A percentile compares a stretch with the other conserved stretches of the same genome.
phyloP scores from a whole-genome alignment of 2,329 filamentous ascomycete genomes.

The Colletotrichum theobromicola region DNA sequence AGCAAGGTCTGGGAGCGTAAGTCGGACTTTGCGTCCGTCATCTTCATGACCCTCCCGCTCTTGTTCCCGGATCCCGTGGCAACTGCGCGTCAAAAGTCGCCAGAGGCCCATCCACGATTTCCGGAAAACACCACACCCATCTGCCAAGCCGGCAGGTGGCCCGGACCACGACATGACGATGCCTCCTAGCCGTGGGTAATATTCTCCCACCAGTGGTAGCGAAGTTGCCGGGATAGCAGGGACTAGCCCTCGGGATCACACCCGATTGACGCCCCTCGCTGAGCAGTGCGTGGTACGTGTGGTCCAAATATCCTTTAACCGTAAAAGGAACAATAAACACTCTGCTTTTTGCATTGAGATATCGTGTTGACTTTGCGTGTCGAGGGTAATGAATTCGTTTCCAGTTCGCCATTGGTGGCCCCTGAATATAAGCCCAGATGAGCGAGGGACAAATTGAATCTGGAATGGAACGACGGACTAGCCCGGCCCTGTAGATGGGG shows the following conservation, averaged over 20 bases:
- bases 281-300: background rate
- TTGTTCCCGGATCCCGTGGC: background rate
- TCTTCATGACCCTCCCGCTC: background rate
- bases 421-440: background rate
- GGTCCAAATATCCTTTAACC: background rate
- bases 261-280: background rate
- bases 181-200: background rate
- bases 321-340: background rate
- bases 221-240: background rate
- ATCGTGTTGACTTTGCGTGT: background rate
- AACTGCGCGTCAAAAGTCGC: background rate
- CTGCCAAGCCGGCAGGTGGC: conserved; percentile 4
- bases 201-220: conserved; percentile 4
- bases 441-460: background rate
- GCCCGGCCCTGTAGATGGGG: background rate
- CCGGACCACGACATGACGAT: conserved; percentile 1
- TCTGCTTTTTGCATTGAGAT: background rate
- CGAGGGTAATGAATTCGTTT: background rate
- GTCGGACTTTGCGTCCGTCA: background rate
- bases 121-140: background rate
- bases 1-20: background rate
- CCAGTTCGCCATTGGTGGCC: background rate
- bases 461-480: background rate
- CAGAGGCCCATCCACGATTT: background rate
- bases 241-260: background rate